Conservation (phyloP, 345 rosid genomes). For the Melastoma malabathricum region DNA sequence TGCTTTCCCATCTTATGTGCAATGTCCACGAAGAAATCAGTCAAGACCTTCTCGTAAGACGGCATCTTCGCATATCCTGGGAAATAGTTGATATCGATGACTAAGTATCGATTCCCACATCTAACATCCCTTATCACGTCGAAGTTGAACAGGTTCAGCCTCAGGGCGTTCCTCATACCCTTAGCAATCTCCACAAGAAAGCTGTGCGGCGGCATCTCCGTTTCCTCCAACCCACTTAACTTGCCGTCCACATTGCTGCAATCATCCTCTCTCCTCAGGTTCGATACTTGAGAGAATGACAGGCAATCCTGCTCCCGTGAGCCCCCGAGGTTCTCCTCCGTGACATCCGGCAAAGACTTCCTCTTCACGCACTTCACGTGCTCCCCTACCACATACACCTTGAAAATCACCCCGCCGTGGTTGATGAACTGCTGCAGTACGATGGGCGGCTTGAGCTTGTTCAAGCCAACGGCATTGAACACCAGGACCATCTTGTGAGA, state of each 20-base stretch:
- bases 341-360: conserved; percentile 44
- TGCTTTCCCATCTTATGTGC: conserved; percentile 10
- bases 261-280: conserved; percentile 21
- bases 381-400: conserved; percentile 46
- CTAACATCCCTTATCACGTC: conserved; percentile 50
- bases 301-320: conserved; percentile 19
- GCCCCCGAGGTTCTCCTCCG: conserved; percentile 30
- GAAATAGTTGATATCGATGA: conserved; percentile 56
- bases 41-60: conserved; percentile 32
- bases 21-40: conserved; percentile 37
- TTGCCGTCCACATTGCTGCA: conserved; percentile 22
- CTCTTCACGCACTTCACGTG: conserved; percentile 44
- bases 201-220: conserved; percentile 33
- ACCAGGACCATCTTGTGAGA: conserved; percentile 50
- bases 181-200: conserved; percentile 29
- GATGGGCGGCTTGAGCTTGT: conserved; percentile 36
- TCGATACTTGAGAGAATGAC: conserved; percentile 46
- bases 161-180: conserved; percentile 36
- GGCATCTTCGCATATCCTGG: conserved; percentile 62
- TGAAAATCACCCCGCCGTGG: conserved; percentile 57
- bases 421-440: conserved; percentile 56
- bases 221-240: conserved; percentile 23
- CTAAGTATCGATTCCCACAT: conserved; percentile 30
- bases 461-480: conserved; percentile 39
- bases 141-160: conserved; percentile 44